phyloP scores from a whole-genome alignment of 2,329 filamentous ascomycete genomes.

The Knoxdaviesia proteae region DNA sequence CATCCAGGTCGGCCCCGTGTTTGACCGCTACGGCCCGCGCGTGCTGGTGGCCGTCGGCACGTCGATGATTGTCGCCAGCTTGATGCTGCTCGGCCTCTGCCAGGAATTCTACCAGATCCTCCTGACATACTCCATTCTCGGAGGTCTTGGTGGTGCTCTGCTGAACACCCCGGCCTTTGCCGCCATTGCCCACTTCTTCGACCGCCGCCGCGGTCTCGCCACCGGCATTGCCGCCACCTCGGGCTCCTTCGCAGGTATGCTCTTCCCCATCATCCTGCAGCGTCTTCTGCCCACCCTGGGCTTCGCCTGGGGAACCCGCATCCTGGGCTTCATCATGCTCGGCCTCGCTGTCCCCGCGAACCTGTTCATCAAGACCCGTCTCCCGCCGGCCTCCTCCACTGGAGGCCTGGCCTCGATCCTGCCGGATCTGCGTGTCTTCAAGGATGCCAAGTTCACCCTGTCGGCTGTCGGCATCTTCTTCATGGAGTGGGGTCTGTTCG shows the following conservation, averaged over 20 bases:
- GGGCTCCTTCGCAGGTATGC: conserved; percentile 45
- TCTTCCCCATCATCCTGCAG: conserved; percentile 31
- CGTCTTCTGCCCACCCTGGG: conserved; percentile 23
- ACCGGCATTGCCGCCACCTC: conserved; percentile 59
- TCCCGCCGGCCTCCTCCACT: conserved; percentile 21
- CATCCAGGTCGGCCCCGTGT: conserved; percentile 63
- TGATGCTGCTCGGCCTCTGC: conserved; percentile 42
- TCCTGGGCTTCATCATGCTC: conserved; percentile 27
- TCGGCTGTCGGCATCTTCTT: conserved; percentile 45
- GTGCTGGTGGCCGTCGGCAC: conserved; percentile 45
- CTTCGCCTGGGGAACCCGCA: conserved; percentile 27
- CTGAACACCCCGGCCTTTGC: conserved; percentile 62
- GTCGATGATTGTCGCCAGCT: conserved; percentile 35
- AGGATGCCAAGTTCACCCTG: conserved; percentile 35
- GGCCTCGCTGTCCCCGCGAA: conserved; percentile 24
- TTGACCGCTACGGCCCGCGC: conserved; percentile 54
- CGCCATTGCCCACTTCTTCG: conserved; percentile 62
- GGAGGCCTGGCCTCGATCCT: conserved; percentile 15
- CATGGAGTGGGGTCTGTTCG: conserved; percentile 48
- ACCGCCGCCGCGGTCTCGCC: conserved; percentile 49
- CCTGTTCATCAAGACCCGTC: conserved; percentile 27
- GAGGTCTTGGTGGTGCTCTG: conserved; percentile 51
- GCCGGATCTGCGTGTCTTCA: conserved; percentile 42
- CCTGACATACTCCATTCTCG: conserved; percentile 52
- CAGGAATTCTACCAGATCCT: conserved; percentile 61